Evolutionary conservation across 768 basidiomycete genomes (phyloP), one percentile per base, ranked within the genome.

Genomic region (Collybiopsis confluens): DNA sequence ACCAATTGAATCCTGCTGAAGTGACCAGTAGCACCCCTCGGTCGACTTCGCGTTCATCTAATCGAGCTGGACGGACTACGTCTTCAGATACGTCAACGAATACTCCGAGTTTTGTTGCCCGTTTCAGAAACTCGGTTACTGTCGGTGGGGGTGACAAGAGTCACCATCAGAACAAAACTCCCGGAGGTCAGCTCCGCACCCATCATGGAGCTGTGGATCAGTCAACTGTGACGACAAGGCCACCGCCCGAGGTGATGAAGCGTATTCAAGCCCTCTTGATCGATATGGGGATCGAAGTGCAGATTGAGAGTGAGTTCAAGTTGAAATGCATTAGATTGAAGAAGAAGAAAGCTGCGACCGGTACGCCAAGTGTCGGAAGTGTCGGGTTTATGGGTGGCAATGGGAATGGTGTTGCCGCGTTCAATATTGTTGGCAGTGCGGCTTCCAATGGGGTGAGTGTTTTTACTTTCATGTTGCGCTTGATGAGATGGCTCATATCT

Each of bases 171-270:
- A 64, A 70, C 37, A 58, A 68, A 4, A 62, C 65, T 20, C 43
- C 69, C 23, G 74, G 73, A 58, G 79, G 78, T 36, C 78, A 76
- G 48, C 68, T 98, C 37, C 83, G 93, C 10, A 81, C 90, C 38
- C 96, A 98, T 64, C 88, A 91, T 60, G 96, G 95, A 57, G 86
- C 95, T 2, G 88, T 98, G 27, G 97, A 98, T 66, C 88, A 88
- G 66, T 83, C 84, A 24, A 94, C 85, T 49, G 81, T 98, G 61
- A 97, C 96, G 30, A 91, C 85, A 2, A 79, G 83, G 20, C 74
- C 85, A 8, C 94, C 96, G 33, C 83, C 86, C 1, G 89, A 91
- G 59, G 94, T 98, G 33, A 91, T 98, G 74, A 81, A 78, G 56
- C 90, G 93, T 64, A 81, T 98, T 27, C 80, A 81, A 62, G 77